Base-by-base conservation (phyloP, 1,284 basidiomycete species). In the Trichosporon coremiiforme region DNA sequence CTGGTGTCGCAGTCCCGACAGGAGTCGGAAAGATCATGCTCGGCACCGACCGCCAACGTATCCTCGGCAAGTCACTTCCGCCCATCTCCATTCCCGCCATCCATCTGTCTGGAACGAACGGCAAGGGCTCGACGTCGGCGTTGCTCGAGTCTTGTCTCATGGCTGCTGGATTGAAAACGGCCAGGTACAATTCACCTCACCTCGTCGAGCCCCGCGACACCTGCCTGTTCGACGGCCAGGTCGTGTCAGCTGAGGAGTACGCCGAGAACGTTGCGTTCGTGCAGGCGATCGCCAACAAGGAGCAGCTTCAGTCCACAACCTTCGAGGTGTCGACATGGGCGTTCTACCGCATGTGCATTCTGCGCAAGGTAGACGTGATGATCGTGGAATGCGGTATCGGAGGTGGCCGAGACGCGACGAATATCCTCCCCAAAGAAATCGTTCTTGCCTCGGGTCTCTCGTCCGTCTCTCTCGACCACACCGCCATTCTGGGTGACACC, bases 311-410 rank as follows among this genome's bases (percentile, higher is more conserved):
- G 77, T 87, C 90, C 2, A 92, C 87, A 67, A 87, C 85, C 72
- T 98, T 98, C 80, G 95, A 97, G 84, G 78, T 94, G n/a, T 86
- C 94, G 70, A 92, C 94, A 0, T 86, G 91, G 69, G 94, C 91
- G 0, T 88, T 92, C 64, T 83, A 86, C 63, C 82, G 91, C 62
- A 60, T 70, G 47, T 62, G 57, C 57, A 33, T 62, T 31, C 33
- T 13, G 10, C 57, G 57, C 57, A 20, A 15, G 17, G 86, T 95
- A 1, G 94, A 98, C 77, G 80, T 98, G 17, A 90, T 92, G 63
- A 87, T 99, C 4, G 84, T 98, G 66, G 96, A 99, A 84, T 96
- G 95, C 8, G 97, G 96, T 0, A 90, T 99, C 89, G 97, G 96
- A 0, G 97, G 97, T 0, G 86, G 89, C 2, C 84, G 91, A 67